Percentiles rank a stretch among this genome's conserved stretches.
phyloP scores from a whole-genome alignment of 352 stramenopile species.

The Aphanomyces invadans region DNA sequence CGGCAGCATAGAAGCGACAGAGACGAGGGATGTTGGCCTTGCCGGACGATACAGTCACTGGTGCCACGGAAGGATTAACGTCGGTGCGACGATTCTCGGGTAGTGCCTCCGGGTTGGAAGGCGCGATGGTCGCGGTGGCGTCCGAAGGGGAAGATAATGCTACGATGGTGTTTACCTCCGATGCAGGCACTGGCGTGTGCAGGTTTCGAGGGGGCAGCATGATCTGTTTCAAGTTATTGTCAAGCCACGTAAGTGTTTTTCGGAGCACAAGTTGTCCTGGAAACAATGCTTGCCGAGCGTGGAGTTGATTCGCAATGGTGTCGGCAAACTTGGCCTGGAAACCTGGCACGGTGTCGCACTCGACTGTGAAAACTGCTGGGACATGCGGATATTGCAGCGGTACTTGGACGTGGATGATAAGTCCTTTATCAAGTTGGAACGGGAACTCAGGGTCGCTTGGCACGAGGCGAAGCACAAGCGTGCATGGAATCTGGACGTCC shows the following conservation, averaged over 20 bases:
- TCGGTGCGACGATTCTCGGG: background rate
- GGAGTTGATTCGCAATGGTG: slow-evolving; percentile 35
- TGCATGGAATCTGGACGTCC: background rate
- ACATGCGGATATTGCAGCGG: slow-evolving; percentile 44
- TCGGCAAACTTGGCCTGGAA: slow-evolving; percentile 34
- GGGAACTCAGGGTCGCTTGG: slow-evolving; percentile 24
- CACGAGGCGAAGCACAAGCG: slow-evolving; percentile 7
- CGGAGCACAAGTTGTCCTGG: slow-evolving; percentile 45
- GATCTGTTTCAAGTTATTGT: slow-evolving; percentile 54
- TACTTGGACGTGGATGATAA: slow-evolving; percentile 25
- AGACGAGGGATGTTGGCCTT: background rate
- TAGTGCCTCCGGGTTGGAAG: background rate
- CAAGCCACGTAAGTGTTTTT: slow-evolving; percentile 74
- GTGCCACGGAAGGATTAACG: background rate
- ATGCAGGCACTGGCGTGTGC: background rate
- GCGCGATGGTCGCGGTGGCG: no score
- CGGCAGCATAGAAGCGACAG: slow-evolving; percentile 6
- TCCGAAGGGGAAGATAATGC: background rate
- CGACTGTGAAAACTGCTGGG: slow-evolving; percentile 21
- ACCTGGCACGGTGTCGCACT: slow-evolving; percentile 5
- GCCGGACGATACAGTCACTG: background rate
- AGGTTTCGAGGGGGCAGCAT: slow-evolving; percentile 21
- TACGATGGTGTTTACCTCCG: no score
- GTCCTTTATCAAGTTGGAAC: slow-evolving; percentile 5
- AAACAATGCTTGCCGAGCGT: slow-evolving; percentile 34